A percentile compares a stretch with the other conserved stretches of the same genome.
phyloP scores from a whole-genome alignment of 305 asterid species.

The Fraxinus albicans region DNA sequence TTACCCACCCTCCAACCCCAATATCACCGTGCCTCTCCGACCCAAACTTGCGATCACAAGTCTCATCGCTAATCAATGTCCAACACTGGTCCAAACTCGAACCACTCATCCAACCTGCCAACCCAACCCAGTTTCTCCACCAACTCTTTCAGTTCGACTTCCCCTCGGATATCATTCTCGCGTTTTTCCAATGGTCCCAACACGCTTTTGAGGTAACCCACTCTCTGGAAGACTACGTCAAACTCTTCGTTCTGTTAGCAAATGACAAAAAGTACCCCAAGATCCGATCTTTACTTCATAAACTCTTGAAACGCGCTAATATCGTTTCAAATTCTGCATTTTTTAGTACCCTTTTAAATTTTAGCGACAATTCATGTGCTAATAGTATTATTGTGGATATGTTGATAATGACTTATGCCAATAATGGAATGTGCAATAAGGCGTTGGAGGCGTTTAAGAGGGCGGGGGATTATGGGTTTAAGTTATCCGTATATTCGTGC shows the following conservation, averaged over 20 bases:
- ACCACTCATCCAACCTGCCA: slow-evolving; percentile 33
- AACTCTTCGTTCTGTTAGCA: slow-evolving; percentile 48
- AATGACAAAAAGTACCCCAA: slow-evolving; percentile 57
- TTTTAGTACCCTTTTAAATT: slow-evolving; percentile 47
- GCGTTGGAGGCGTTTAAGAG: slow-evolving; percentile 74
- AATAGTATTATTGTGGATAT: slow-evolving; percentile 64
- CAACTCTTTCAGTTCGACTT: slow-evolving; percentile 42
- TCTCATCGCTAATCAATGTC: slow-evolving; percentile 34
- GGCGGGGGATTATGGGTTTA: slow-evolving; percentile 72
- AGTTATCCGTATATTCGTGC: slow-evolving; percentile 58
- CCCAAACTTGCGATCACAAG: slow-evolving; percentile 23
- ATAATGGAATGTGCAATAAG: slow-evolving; percentile 40
- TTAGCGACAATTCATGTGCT: slow-evolving; percentile 49
- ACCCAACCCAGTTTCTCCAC: slow-evolving; percentile 34
- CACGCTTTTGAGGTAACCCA: slow-evolving; percentile 39
- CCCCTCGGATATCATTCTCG: slow-evolving; percentile 34
- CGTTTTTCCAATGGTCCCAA: slow-evolving; percentile 51
- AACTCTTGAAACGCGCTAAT: slow-evolving; percentile 37
- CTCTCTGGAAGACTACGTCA: slow-evolving; percentile 46
- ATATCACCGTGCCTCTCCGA: slow-evolving; percentile 12
- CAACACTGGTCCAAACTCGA: slow-evolving; percentile 54
- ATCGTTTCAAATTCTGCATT: slow-evolving; percentile 44
- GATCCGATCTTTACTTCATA: slow-evolving; percentile 61
- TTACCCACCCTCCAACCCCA: slow-evolving; percentile 8
- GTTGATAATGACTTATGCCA: slow-evolving; percentile 54